These are phyloP conservation scores for Phialemonium atrogriseum DNA, from an alignment of 2,329 filamentous ascomycete genomes.

Conservation along the genomic window DNA sequence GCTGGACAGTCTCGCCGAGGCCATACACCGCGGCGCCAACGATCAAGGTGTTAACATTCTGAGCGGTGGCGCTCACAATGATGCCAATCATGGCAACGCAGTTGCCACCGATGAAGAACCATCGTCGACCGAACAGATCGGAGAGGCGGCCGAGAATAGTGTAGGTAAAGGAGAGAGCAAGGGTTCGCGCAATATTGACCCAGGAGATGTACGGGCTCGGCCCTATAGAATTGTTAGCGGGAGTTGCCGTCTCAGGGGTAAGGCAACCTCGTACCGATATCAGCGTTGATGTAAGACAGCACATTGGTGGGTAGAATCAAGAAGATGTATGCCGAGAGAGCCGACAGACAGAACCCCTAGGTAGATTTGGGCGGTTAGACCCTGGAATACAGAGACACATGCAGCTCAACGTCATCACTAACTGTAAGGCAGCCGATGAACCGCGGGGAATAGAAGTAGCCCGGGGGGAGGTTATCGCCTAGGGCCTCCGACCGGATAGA, in stretches of 20 bases:
- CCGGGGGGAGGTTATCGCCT: slow-evolving; percentile 25
- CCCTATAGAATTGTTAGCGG: too few species aligned
- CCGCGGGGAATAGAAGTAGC: slow-evolving; percentile 25
- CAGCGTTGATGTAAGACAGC: slow-evolving; percentile 25
- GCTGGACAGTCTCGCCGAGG: slow-evolving; percentile 26
- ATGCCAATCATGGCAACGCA: slow-evolving; percentile 26
- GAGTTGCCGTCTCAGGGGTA: too few species aligned
- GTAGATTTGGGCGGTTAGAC: not conserved
- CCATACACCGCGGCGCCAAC: slow-evolving; percentile 26
- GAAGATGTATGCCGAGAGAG: slow-evolving; percentile 28
- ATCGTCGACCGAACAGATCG: slow-evolving; percentile 29
- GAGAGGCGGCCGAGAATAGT: slow-evolving; percentile 29
- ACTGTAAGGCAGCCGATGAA: slow-evolving; percentile 25
- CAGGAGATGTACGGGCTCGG: slow-evolving; percentile 24
- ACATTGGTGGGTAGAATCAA: slow-evolving; percentile 28
- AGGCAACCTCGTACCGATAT: too few species aligned
- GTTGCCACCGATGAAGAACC: slow-evolving; percentile 30
- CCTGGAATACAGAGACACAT: too few species aligned
- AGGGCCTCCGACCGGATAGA: slow-evolving; percentile 26
- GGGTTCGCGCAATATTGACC: slow-evolving; percentile 26
- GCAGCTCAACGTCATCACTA: too few species aligned
- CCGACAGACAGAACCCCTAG: slow-evolving; percentile 27
- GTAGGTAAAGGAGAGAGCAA: slow-evolving; percentile 26
- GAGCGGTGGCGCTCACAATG: slow-evolving; percentile 24
- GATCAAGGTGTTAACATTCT: slow-evolving; percentile 25